phyloP scores from a whole-genome alignment of 495 filamentous ascomycete species.

The Penicillium malachiteum region DNA sequence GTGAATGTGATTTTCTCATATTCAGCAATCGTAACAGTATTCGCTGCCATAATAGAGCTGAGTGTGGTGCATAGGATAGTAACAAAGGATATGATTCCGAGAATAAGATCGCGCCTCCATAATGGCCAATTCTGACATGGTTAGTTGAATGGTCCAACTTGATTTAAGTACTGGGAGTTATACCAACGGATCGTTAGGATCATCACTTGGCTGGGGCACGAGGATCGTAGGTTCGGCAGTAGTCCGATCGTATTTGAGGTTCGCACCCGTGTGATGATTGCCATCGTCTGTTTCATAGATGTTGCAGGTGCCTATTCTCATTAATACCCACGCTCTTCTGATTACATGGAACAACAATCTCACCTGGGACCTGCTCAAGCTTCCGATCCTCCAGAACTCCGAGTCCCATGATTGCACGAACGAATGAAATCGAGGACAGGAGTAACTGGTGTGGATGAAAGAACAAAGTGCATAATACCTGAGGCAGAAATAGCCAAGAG shows the following conservation, averaged over 20 bases:
- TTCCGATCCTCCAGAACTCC: constrained; percentile 70
- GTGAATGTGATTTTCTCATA: constrained; percentile 62
- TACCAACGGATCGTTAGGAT: constrained; percentile 77
- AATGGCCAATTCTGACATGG: constrained; percentile 77
- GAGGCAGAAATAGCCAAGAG: background rate
- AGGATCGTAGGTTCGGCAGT: constrained; percentile 69
- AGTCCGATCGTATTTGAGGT: constrained; percentile 70
- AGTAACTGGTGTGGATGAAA: background rate
- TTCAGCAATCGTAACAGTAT: constrained; percentile 69
- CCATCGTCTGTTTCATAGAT: constrained; percentile 56
- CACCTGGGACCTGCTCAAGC: constrained; percentile 73
- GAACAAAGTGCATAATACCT: background rate
- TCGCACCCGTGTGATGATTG: constrained; percentile 28
- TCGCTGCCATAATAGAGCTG: constrained; percentile 82
- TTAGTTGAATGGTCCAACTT: constrained; percentile 1
- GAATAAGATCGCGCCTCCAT: constrained; percentile 81
- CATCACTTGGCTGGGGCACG: constrained; percentile 76
- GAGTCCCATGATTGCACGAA: constrained; percentile 64
- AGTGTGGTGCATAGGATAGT: constrained; percentile 79
- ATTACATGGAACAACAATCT: background rate
- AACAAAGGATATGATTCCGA: constrained; percentile 70
- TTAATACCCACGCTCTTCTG: background rate
- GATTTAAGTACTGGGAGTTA: background rate
- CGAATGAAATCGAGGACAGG: background rate
- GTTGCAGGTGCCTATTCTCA: constrained; percentile 57